Evolutionary conservation across 768 basidiomycete species (phyloP).

Genomic region (Trametes meyenii): DNA sequence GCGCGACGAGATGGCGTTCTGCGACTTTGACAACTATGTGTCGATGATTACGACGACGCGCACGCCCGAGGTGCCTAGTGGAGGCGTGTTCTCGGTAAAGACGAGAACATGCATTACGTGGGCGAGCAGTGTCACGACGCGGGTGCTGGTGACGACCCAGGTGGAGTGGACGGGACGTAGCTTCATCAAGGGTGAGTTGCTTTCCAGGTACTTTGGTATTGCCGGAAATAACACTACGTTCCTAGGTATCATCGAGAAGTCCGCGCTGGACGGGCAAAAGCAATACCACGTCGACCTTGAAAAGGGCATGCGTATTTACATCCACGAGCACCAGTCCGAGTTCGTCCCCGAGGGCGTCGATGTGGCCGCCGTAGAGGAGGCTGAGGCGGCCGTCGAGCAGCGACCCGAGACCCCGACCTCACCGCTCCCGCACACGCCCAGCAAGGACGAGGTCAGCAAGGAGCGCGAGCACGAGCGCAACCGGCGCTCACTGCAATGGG

Average conservation of each 20-base stretch:
- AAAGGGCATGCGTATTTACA: slow-evolving; percentile 83
- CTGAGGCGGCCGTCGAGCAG: slow-evolving; percentile 36
- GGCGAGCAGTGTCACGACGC: slow-evolving; percentile 78
- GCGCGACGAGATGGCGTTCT: slow-evolving; percentile 77
- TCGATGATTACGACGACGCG: slow-evolving; percentile 85
- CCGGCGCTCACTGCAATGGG: slow-evolving; percentile 81
- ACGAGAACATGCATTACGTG: slow-evolving; percentile 94
- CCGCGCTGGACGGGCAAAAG: slow-evolving; percentile 90
- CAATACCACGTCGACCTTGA: slow-evolving; percentile 84
- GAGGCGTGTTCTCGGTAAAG: slow-evolving; percentile 91
- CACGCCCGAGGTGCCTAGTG: slow-evolving; percentile 94
- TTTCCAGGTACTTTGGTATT: neutral
- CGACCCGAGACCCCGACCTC: slow-evolving; percentile 22
- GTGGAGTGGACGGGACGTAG: slow-evolving; percentile 97
- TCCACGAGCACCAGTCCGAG: slow-evolving; percentile 85
- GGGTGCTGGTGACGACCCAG: slow-evolving; percentile 83
- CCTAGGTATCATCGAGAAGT: slow-evolving; percentile 90
- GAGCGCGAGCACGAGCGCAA: slow-evolving; percentile 70
- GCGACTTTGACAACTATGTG: slow-evolving; percentile 84
- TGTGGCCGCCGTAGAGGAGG: slow-evolving; percentile 51
- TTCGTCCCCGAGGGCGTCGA: slow-evolving; percentile 86
- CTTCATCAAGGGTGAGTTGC: slow-evolving; percentile 84
- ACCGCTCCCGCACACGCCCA: slow-evolving; percentile 21
- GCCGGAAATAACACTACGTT: neutral
- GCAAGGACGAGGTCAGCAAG: slow-evolving; percentile 46